A percentile compares a stretch with the other conserved stretches of the same genome.
phyloP scores from a whole-genome alignment of 768 basidiomycete species.

The Hygrophoropsis aurantiaca region DNA sequence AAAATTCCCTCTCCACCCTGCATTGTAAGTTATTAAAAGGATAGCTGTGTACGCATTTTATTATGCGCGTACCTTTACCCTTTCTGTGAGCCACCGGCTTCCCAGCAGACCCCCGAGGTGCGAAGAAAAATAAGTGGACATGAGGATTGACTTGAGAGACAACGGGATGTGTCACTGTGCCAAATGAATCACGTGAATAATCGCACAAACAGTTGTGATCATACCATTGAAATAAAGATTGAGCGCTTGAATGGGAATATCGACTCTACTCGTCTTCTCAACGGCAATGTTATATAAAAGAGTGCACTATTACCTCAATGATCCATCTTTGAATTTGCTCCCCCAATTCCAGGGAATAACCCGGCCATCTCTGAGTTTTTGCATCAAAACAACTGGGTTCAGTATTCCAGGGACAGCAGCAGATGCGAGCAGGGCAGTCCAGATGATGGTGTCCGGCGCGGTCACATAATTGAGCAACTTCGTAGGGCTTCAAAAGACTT shows the following conservation, averaged over 20 bases:
- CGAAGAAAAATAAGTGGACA: slow-evolving; percentile 94
- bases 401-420: slow-evolving; percentile 95
- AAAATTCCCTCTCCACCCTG: slow-evolving; percentile 95
- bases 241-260: slow-evolving; percentile 88
- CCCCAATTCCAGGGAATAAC: slow-evolving; percentile 95
- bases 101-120: slow-evolving; percentile 83
- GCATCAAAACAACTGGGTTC: slow-evolving; percentile 94
- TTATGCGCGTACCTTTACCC: slow-evolving; percentile 64
- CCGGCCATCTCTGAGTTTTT: slow-evolving; percentile 78
- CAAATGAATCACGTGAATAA: slow-evolving; percentile 2
- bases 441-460: slow-evolving; percentile 88
- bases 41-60: not conserved
- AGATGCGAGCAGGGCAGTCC: slow-evolving; percentile 80
- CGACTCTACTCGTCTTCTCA: slow-evolving; percentile 57
- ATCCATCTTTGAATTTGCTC: slow-evolving; percentile 91
- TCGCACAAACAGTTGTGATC: slow-evolving; percentile 1
- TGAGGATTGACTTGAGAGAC: slow-evolving; percentile 93
- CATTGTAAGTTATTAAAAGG: slow-evolving; percentile 1
- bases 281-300: slow-evolving; percentile 1
- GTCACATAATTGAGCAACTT: slow-evolving; percentile 95
- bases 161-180: slow-evolving; percentile 81
- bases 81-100: slow-evolving; percentile 93
- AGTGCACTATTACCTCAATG: slow-evolving; percentile 56
- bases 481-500: slow-evolving; percentile 62
- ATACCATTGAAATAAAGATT: slow-evolving; percentile 88